Evolutionary conservation across 495 filamentous ascomycete genomes (phyloP).

Genomic region (Lasiosphaeria hispida): DNA sequence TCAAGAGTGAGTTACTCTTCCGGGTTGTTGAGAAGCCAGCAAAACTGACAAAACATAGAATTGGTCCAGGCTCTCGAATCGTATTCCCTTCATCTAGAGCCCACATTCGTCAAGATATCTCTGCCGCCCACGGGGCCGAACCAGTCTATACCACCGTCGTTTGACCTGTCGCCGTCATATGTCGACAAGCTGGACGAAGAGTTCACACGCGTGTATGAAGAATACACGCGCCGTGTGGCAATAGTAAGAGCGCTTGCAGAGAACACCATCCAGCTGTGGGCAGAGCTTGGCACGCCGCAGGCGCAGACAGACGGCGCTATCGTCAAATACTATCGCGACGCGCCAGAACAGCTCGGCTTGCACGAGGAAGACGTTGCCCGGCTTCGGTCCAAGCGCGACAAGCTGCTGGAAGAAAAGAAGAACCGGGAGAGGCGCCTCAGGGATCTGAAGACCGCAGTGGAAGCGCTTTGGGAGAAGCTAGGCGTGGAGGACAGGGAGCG

Average conservation of each 20-base stretch:
- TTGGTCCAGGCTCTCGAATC: slow-evolving; percentile 90
- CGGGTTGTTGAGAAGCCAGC: not conserved
- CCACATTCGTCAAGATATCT: slow-evolving; percentile 73
- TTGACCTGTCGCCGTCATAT: slow-evolving; percentile 87
- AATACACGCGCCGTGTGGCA: slow-evolving; percentile 77
- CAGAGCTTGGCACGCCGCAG: slow-evolving; percentile 87
- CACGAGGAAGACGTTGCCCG: slow-evolving; percentile 78
- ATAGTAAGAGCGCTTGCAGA: slow-evolving; percentile 73
- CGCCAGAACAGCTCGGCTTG: slow-evolving; percentile 89
- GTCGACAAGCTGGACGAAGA: slow-evolving; percentile 83
- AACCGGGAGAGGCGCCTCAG: slow-evolving; percentile 76
- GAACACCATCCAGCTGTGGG: slow-evolving; percentile 91
- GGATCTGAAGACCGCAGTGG: slow-evolving; percentile 70
- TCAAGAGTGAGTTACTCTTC: slow-evolving; percentile 68
- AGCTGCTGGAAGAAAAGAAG: slow-evolving; percentile 89
- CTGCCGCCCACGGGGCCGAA: slow-evolving; percentile 78
- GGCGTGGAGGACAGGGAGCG: slow-evolving; percentile 76
- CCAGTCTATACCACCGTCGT: slow-evolving; percentile 70
- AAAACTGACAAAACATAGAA: slow-evolving; percentile 52
- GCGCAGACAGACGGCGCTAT: slow-evolving; percentile 86
- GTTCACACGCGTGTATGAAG: slow-evolving; percentile 90
- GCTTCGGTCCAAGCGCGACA: slow-evolving; percentile 71
- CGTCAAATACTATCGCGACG: slow-evolving; percentile 81
- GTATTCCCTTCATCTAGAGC: slow-evolving; percentile 90
- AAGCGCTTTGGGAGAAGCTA: slow-evolving; percentile 85